phyloP scores from a whole-genome alignment of 2,329 filamentous ascomycete genomes.

The Penicillium sp. region DNA sequence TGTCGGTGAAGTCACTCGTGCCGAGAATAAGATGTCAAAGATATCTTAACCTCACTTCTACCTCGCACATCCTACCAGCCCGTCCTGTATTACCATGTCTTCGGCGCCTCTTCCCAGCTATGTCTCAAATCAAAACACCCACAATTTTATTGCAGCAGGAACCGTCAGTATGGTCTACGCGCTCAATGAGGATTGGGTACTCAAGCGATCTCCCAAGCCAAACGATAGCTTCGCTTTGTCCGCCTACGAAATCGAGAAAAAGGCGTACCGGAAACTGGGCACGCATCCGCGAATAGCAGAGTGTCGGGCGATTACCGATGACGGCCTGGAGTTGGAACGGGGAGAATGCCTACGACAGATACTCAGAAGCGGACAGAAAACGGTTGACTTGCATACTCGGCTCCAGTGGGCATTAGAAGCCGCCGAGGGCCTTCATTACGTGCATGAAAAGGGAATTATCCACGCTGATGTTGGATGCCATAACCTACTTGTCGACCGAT shows the following conservation, averaged over 20 bases:
- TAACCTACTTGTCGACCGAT: constrained; percentile 12
- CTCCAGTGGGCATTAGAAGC: constrained; percentile 11
- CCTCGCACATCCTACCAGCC: too few species aligned
- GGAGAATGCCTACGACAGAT: background rate
- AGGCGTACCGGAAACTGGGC: too few species aligned
- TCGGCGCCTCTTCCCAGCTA: too few species aligned
- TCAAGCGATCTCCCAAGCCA: background rate
- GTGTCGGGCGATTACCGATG: background rate
- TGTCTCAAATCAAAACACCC: too few species aligned
- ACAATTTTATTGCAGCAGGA: background rate
- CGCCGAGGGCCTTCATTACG: constrained; percentile 13
- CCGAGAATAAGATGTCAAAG: too few species aligned
- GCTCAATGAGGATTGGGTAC: background rate
- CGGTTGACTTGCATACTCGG: background rate
- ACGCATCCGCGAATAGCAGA: background rate
- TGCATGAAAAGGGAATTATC: constrained; percentile 12
- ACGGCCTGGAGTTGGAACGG: background rate
- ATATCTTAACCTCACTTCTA: too few species aligned
- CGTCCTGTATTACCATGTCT: too few species aligned
- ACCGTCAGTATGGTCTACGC: background rate
- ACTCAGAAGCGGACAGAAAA: background rate
- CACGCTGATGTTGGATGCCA: constrained; percentile 17
- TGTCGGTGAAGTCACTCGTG: too few species aligned
- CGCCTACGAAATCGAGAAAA: background rate
- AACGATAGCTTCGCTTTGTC: background rate